phyloP scores from a whole-genome alignment of 306 rosid species.

The Vigna radiata region DNA sequence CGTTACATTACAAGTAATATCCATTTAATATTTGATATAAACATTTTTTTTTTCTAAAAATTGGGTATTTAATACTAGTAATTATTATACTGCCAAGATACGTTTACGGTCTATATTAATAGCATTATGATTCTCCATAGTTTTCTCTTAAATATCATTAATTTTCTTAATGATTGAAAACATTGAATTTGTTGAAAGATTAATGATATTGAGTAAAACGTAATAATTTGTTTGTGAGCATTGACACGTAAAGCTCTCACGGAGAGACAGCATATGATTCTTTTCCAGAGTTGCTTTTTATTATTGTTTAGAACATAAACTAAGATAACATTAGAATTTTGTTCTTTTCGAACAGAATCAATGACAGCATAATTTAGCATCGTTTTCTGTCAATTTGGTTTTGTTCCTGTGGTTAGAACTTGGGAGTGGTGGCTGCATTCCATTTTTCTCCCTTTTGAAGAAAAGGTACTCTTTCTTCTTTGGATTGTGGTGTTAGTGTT shows the following conservation, averaged over 20 bases:
- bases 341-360: neutral
- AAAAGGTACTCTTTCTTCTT: slow-evolving; percentile 22
- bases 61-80: no score
- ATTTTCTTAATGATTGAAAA: no score
- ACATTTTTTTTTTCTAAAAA: no score
- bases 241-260: neutral
- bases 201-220: no score
- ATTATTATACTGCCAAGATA: no score
- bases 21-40: no score
- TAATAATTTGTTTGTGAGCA: neutral
- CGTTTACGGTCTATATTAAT: no score
- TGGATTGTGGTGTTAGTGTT: slow-evolving; percentile 9
- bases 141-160: no score
- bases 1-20: no score
- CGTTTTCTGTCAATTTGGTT: neutral
- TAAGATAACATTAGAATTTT: neutral
- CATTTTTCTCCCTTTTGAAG: neutral
- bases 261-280: neutral
- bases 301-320: neutral
- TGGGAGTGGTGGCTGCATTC: neutral
- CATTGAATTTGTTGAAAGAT: no score
- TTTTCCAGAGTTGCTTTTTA: neutral
- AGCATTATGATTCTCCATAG: no score
- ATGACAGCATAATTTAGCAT: neutral
- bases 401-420: neutral